These are phyloP conservation scores for Calycina herbarum DNA, from an alignment of 2,329 filamentous ascomycete species.

Conservation along the genomic window DNA sequence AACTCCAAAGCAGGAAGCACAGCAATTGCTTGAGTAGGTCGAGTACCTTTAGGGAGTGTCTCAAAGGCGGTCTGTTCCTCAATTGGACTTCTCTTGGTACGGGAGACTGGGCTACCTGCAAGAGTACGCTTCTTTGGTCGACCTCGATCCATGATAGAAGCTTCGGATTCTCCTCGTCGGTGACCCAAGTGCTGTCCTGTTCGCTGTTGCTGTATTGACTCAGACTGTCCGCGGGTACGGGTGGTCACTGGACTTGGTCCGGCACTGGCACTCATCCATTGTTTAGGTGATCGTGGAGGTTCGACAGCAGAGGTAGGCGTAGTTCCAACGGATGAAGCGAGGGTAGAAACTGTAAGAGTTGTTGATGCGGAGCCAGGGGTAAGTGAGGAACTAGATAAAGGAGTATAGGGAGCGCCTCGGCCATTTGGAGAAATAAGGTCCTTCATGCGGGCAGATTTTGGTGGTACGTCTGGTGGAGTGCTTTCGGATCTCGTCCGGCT, in stretches of 20 bases:
- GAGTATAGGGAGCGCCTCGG: slow-evolving; percentile 44
- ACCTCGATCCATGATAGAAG: slow-evolving; percentile 61
- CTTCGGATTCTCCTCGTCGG: slow-evolving; percentile 56
- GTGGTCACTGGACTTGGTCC: slow-evolving; percentile 13
- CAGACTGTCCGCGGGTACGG: slow-evolving; percentile 31
- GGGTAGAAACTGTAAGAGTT: slow-evolving; percentile 27
- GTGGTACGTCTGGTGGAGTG: slow-evolving; percentile 43
- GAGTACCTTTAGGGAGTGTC: slow-evolving; percentile 58
- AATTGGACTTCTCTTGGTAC: slow-evolving; percentile 28
- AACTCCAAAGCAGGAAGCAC: slow-evolving; percentile 52
- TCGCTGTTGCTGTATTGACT: slow-evolving; percentile 23
- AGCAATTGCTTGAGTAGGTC: slow-evolving; percentile 51
- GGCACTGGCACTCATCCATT: slow-evolving; percentile 22
- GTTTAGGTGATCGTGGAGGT: slow-evolving; percentile 27
- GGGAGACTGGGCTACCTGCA: slow-evolving; percentile 42
- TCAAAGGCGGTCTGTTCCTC: slow-evolving; percentile 60
- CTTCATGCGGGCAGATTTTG: slow-evolving; percentile 43
- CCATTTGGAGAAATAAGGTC: slow-evolving; percentile 49
- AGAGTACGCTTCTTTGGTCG: slow-evolving; percentile 54
- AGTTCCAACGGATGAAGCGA: slow-evolving; percentile 26
- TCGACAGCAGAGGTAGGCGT: slow-evolving; percentile 23
- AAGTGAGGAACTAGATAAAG: slow-evolving; percentile 40
- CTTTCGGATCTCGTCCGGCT: slow-evolving; percentile 49
- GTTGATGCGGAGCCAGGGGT: slow-evolving; percentile 11
- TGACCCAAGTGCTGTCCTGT: slow-evolving; percentile 40